A percentile compares a stretch with the other conserved stretches of the same genome.
Evolutionary conservation across 1,284 basidiomycete species (phyloP).

Genomic region (Naganishia sp.): DNA sequence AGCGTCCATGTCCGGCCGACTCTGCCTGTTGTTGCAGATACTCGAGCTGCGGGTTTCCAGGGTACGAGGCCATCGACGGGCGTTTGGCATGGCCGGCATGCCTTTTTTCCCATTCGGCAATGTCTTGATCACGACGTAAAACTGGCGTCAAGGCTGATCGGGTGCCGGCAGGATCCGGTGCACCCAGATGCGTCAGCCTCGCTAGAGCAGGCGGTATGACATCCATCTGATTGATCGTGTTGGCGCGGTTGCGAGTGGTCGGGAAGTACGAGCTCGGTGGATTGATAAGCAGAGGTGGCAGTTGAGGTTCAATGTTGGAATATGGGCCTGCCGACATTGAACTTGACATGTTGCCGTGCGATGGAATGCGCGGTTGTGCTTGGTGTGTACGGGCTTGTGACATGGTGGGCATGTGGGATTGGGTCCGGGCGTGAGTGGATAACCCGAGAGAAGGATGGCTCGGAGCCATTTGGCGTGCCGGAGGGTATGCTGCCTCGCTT

Average conservation of each 20-base stretch:
- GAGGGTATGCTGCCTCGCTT: slow-evolving; percentile 14
- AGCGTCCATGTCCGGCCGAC: slow-evolving; percentile 60
- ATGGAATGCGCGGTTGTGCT: slow-evolving; percentile 34
- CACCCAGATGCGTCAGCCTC: slow-evolving; percentile 77
- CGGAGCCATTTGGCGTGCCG: slow-evolving; percentile 20
- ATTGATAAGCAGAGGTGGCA: slow-evolving; percentile 48
- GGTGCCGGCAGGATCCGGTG: slow-evolving; percentile 72
- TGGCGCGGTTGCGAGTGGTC: slow-evolving; percentile 67
- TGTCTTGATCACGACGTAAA: slow-evolving; percentile 82
- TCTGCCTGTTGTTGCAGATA: slow-evolving; percentile 89
- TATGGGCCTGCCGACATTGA: slow-evolving; percentile 42
- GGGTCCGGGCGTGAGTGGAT: slow-evolving; percentile 21
- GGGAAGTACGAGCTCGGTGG: slow-evolving; percentile 65
- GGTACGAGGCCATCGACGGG: slow-evolving; percentile 46
- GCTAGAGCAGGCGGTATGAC: slow-evolving; percentile 87
- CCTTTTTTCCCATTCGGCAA: slow-evolving; percentile 84
- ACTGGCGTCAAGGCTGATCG: slow-evolving; percentile 78
- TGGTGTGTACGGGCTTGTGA: slow-evolving; percentile 31
- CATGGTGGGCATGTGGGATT: slow-evolving; percentile 19
- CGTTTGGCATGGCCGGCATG: slow-evolving; percentile 43
- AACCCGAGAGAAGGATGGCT: slow-evolving; percentile 14
- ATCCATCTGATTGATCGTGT: slow-evolving; percentile 83
- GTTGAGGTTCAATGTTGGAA: slow-evolving; percentile 44
- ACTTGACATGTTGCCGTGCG: slow-evolving; percentile 25
- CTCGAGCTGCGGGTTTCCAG: slow-evolving; percentile 82